These are phyloP conservation scores for Tuber indicum DNA, from an alignment of 495 filamentous ascomycete genomes.

Conservation along the genomic window DNA sequence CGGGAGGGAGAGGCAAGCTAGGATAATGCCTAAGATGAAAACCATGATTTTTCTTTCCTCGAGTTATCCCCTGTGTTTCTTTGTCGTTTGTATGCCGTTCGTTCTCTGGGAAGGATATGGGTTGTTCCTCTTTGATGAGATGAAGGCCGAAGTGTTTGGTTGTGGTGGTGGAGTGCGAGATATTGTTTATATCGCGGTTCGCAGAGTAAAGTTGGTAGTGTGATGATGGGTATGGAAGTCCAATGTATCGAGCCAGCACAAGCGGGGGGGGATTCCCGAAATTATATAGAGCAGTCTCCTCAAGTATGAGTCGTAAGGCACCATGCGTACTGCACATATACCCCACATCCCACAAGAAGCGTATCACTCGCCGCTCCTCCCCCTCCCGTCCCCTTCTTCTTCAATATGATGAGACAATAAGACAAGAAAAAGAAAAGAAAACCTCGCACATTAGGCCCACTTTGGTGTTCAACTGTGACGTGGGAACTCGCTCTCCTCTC, in stretches of 20 bases:
- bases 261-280: background rate
- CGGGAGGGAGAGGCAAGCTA: constrained; percentile 37
- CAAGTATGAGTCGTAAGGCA: background rate
- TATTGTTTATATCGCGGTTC: background rate
- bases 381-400: background rate
- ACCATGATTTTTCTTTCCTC: constrained; percentile 15
- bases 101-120: background rate
- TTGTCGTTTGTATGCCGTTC: background rate
- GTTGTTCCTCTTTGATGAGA: background rate
- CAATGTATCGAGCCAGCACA: background rate
- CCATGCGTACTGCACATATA: background rate
- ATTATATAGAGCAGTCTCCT: background rate
- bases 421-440: background rate
- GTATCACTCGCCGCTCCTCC: background rate
- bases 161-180: background rate
- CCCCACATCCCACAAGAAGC: background rate
- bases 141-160: background rate
- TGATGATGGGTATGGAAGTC: background rate
- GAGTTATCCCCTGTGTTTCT: background rate
- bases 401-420: too few relatives aligned
- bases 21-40: constrained; percentile 33
- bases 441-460: background rate
- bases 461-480: background rate
- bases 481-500: background rate
- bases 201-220: background rate